Evolutionary conservation across 768 basidiomycete genomes (phyloP).

Genomic region (Sporobolomyces phaffii): DNA sequence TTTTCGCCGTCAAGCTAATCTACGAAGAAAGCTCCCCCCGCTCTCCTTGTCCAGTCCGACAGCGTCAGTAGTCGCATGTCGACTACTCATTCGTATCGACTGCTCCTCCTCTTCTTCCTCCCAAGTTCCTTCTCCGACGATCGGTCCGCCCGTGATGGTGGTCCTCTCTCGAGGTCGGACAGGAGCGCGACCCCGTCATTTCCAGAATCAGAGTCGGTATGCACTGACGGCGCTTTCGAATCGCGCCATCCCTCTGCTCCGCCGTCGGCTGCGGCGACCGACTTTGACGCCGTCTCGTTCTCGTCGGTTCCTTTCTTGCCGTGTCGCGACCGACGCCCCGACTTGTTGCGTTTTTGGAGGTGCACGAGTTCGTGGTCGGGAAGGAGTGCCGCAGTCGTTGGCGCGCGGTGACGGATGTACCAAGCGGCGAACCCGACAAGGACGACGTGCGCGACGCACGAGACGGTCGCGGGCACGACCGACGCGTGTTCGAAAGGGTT

Average conservation of each 20-base stretch:
- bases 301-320: not conserved
- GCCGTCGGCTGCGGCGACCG: too few relatives aligned
- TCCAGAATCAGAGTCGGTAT: not conserved
- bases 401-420: conserved; percentile 10
- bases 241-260: too few relatives aligned
- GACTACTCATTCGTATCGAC: too few relatives aligned
- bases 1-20: too few relatives aligned
- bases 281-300: too few relatives aligned
- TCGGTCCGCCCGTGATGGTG: not conserved
- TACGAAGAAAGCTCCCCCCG: too few relatives aligned
- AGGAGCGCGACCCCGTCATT: not conserved
- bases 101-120: not conserved
- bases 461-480: not conserved
- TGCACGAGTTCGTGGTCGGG: not conserved
- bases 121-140: not conserved
- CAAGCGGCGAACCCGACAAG: not conserved
- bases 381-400: not conserved
- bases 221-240: too few relatives aligned
- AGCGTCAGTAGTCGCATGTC: too few relatives aligned
- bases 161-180: not conserved
- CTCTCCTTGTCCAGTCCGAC: too few relatives aligned
- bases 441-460: conserved; percentile 7
- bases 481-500: not conserved
- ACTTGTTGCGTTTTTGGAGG: not conserved
- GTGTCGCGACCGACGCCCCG: too few relatives aligned